Base-by-base conservation (phyloP, 352 stramenopile species). In the Phytophthora quininea region DNA sequence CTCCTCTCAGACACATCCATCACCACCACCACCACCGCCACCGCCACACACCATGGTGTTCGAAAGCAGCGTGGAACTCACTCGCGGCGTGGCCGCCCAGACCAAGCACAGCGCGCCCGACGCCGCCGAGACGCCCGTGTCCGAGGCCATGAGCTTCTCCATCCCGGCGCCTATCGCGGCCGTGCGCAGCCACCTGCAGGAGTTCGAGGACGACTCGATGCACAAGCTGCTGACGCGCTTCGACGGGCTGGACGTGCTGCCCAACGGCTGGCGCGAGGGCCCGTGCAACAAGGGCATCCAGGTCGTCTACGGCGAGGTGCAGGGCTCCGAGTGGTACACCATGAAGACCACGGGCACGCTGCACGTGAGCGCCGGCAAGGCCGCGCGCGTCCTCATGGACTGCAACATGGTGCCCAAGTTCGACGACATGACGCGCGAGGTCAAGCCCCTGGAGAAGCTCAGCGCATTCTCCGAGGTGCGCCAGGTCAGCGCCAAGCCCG, bases 381-480 rank as follows among this genome's bases (percentile, higher is more conserved):
- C 77, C 12, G 81, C 82, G 15, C 51, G 68, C 12, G 67, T 91
- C 33, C 70, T 95, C 32, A 77, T 81, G 58, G 64, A 74, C 29
- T 59, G 71, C 31, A 73, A 91, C 33, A 87, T 86, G 73, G 83
- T 90, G 15, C 84, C 84, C 9, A 88, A 87, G 65, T 91, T 89
- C 52, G 86, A 95, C 52, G 86, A 93, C 31, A 90, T 93, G 80
- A 95, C 84, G 15, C 89, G 88, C 71, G 79, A 91, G 38, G 80
- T 90, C 3, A 76, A 74, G 45, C 24, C 77, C 2, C 49, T 95
- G 40, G 81, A 95, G 64, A 84, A 83, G 57, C 74, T 90, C 24
- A 89, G 71, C 52, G 80, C 86, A 15, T 69, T 66, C 29, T 93
- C 84, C 0, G 82, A 95, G 47, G 71, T 91, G 31, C 82, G 86